These are phyloP conservation scores for Pythium phragmitis DNA, from an alignment of 352 stramenopile species.

Conservation along the genomic window DNA sequence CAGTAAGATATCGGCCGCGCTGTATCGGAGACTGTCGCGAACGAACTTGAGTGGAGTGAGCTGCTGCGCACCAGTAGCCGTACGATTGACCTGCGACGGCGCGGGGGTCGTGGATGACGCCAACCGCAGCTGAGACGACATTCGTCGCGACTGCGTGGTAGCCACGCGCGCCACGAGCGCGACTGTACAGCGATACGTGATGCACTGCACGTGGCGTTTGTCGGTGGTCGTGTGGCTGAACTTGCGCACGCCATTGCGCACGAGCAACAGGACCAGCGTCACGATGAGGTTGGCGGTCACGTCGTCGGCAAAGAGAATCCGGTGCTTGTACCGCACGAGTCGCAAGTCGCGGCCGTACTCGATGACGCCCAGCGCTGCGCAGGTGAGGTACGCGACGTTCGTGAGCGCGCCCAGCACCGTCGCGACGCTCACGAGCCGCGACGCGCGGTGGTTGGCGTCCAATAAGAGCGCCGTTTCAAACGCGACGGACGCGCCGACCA, in stretches of 20 bases:
- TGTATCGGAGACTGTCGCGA: background rate
- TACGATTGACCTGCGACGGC: background rate
- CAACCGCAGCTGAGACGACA: too few species aligned
- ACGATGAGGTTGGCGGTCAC: constrained; percentile 15
- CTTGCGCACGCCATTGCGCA: constrained; percentile 23
- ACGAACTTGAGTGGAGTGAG: constrained; percentile 4
- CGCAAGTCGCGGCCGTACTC: constrained; percentile 15
- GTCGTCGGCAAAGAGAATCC: constrained; percentile 19
- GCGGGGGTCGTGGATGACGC: background rate
- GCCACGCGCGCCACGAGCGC: background rate
- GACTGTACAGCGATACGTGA: constrained; percentile 19
- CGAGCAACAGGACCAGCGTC: constrained; percentile 21
- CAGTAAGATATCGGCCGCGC: background rate
- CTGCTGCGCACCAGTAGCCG: background rate
- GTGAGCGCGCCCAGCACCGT: constrained; percentile 16
- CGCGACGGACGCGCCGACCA: constrained; percentile 14
- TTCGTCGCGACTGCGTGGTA: too few species aligned
- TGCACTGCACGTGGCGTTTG: background rate
- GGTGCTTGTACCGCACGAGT: constrained; percentile 13
- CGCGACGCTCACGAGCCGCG: constrained; percentile 10
- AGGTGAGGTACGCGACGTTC: constrained; percentile 14
- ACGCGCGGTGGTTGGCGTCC: constrained; percentile 24
- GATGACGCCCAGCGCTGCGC: constrained; percentile 16
- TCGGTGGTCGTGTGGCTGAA: background rate
- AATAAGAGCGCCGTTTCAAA: constrained; percentile 21